Evolutionary conservation across 1,284 basidiomycete species (phyloP).

Genomic region (Irpex rosettiformis): DNA sequence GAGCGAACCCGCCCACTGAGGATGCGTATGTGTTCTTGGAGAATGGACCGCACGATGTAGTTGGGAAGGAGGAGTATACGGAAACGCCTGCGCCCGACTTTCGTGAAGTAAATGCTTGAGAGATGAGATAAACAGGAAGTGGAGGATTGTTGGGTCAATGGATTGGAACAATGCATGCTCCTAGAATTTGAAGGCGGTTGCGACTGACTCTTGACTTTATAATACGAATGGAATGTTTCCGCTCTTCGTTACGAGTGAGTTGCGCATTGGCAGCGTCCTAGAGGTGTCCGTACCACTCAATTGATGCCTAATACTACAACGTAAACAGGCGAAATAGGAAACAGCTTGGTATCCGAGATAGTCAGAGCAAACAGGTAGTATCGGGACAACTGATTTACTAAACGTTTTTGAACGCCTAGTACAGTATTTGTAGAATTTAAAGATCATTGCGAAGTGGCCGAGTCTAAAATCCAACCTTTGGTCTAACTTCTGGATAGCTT

Average conservation of each 20-base stretch:
- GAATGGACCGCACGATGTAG: conserved; percentile 36
- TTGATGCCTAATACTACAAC: too few species aligned
- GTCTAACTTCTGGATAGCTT: not conserved
- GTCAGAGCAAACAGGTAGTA: too few species aligned
- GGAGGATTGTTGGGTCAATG: not conserved
- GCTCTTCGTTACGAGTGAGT: not conserved
- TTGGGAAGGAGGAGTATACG: conserved; percentile 2
- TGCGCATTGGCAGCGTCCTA: not conserved
- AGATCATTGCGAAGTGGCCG: not conserved
- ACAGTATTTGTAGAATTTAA: not conserved
- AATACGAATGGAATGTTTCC: not conserved
- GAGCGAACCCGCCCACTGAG: conserved; percentile 56
- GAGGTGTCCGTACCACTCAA: too few species aligned
- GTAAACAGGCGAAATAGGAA: too few species aligned
- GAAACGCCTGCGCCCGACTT: not conserved
- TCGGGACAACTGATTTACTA: too few species aligned
- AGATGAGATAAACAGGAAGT: not conserved
- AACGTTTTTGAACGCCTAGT: not conserved
- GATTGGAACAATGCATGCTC: not conserved
- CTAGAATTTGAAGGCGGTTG: not conserved
- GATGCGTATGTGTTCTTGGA: conserved; percentile 63
- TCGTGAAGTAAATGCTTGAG: not conserved
- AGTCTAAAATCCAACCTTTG: not conserved
- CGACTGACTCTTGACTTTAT: not conserved
- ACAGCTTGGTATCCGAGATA: too few species aligned